Evolutionary conservation across 140 eudicot genomes (phyloP).

Genomic region (Stevia rebaudiana): DNA sequence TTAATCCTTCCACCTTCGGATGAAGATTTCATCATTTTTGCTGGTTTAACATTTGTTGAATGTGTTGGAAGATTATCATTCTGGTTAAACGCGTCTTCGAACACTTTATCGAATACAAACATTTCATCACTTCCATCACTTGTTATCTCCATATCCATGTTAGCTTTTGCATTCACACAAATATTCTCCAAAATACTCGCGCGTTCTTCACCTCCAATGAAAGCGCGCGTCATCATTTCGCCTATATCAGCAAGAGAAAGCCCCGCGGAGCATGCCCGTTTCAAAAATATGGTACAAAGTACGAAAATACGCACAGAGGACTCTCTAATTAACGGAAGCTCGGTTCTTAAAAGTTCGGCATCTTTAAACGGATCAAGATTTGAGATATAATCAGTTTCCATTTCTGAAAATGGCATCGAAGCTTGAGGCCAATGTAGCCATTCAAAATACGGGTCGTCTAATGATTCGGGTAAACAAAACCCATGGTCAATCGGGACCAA

Average conservation of each 20-base stretch:
- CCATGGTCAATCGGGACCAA: constrained; percentile 96
- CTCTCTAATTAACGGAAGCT: constrained; percentile 73
- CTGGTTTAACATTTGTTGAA: constrained; percentile 38
- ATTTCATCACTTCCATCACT: constrained; percentile 26
- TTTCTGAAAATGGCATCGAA: constrained; percentile 73
- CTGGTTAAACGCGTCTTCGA: constrained; percentile 25
- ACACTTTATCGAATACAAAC: constrained; percentile 49
- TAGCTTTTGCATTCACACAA: constrained; percentile 52
- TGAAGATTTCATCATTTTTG: constrained; percentile 40
- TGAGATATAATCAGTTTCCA: constrained; percentile 70
- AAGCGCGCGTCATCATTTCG: constrained; percentile 93
- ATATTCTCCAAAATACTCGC: constrained; percentile 65
- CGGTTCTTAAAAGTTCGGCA: constrained; percentile 65
- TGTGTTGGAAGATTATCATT: constrained; percentile 18
- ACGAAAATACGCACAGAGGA: constrained; percentile 76
- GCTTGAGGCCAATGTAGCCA: constrained; percentile 99
- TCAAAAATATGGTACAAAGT: constrained; percentile 72
- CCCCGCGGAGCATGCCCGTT: constrained; percentile 67
- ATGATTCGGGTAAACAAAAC: constrained; percentile 82
- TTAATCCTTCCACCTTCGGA: constrained; percentile 24
- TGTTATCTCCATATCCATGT: constrained; percentile 21
- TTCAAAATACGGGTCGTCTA: constrained; percentile 96
- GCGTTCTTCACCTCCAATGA: constrained; percentile 65
- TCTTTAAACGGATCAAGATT: constrained; percentile 75
- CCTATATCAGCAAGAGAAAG: constrained; percentile 84